Evolutionary conservation across 192 early-diverging fungal genomes (phyloP), one percentile per base, ranked within the genome.

Genomic region (Kickxella alabastrina): DNA sequence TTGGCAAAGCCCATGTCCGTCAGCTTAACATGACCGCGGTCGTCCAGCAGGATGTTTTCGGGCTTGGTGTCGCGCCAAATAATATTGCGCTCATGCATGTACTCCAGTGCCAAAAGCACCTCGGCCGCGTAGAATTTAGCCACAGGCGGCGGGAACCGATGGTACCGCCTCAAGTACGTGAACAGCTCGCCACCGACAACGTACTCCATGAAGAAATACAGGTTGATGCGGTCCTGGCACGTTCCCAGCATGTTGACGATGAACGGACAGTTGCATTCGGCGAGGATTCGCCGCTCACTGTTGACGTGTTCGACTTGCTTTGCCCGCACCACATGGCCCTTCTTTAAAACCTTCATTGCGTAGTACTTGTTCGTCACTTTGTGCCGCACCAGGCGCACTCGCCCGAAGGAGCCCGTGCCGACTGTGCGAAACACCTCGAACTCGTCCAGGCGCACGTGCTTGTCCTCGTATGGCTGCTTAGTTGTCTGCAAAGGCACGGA

Each of bases 291-390:
- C 59, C 92, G 92, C 77, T 98, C 95, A 77, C 95, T 98, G 57
- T 95, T 89, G 25, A 92, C 96, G 60, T 98, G 93, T 78, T 98
- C 93, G 10, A 98, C 92, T 65, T 98, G 95, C 68, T 92, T 91
- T 64, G 92, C 80, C 44, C 88, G 87, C 36, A 98, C 92, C 6
- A 98, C 92, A 51, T 98, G 92, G 28, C 82, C 68, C 70, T 98
- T 98, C 49, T 86, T 87, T 37, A 98, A 78, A 4, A 93, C 93
- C 67, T 98, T 98, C 85, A 96, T 98, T 4, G 95, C 93, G 65
- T 93, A 95, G 80, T 87, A 94, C 52, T 86, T 82, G 37, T 83
- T 82, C 28, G 87, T 92, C 32, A 77, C 60, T 52, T 84, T 82
- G 28, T 89, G 84, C 59, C 85, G 85, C 23, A 92, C 89, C 39